Percentiles rank a stretch among this genome's conserved stretches.
Conservation (phyloP, 1,284 basidiomycete genomes). For the Veloboletus limbatus region DNA sequence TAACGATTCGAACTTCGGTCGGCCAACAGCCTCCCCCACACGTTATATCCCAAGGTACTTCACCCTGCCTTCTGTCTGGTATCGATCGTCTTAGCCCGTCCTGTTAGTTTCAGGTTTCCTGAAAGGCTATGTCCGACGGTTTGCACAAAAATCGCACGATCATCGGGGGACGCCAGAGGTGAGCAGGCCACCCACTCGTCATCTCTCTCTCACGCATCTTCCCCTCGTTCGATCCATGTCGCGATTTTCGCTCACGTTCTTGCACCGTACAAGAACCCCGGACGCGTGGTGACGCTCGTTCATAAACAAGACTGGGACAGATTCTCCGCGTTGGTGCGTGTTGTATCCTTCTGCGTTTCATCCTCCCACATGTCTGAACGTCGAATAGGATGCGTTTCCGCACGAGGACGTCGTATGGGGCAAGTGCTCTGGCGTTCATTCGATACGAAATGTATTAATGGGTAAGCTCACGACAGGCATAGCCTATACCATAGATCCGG, state of each 20-base stretch:
- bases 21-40: constrained; percentile 66
- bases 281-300: constrained; percentile 86
- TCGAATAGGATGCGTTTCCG: constrained; percentile 65
- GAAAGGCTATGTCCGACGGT: constrained; percentile 82
- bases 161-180: constrained; percentile 83
- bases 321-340: constrained; percentile 60
- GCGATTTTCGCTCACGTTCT: not conserved
- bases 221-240: too few relatives aligned
- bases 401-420: constrained; percentile 85
- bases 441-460: not conserved
- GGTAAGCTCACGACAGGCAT: constrained; percentile 46
- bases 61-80: not conserved
- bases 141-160: constrained; percentile 85
- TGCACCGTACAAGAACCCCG: constrained; percentile 54
- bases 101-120: constrained; percentile 72
- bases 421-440: constrained; percentile 24
- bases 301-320: constrained; percentile 80
- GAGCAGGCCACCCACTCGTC: too few relatives aligned
- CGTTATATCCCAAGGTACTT: constrained; percentile 53
- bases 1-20: too few relatives aligned
- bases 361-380: not conserved
- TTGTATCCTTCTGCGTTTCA: not conserved
- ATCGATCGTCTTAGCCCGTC: not conserved
- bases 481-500: constrained; percentile 81
- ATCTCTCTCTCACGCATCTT: too few relatives aligned